Conservation (phyloP, 345 rosid genomes). For the Populus euphratica region DNA sequence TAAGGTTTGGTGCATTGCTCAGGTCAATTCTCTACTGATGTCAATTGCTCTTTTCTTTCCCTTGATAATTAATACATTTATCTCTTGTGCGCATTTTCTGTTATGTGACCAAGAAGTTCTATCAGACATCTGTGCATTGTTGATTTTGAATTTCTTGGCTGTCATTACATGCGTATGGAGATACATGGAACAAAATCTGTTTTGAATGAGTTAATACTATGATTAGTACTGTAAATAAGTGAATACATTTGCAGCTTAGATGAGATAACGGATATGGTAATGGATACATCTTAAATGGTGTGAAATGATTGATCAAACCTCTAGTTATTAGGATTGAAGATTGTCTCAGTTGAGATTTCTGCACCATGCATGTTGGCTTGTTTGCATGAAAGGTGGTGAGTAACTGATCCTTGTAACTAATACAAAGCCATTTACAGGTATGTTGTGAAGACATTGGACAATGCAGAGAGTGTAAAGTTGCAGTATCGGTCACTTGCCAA, state of each 20-base stretch:
- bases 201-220: not conserved
- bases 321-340: not conserved
- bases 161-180: not conserved
- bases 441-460: constrained; percentile 87
- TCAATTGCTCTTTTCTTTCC: not conserved
- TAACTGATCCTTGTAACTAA: not conserved
- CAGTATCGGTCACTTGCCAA: constrained; percentile 87
- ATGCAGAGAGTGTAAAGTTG: constrained; percentile 83
- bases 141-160: too few relatives aligned
- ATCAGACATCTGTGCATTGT: too few relatives aligned
- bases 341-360: not conserved
- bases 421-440: constrained; percentile 46
- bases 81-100: too few relatives aligned
- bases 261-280: not conserved
- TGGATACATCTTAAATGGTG: not conserved
- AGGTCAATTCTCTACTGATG: not conserved
- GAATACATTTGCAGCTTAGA: not conserved
- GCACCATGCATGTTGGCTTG: not conserved
- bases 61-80: not conserved
- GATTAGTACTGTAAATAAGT: not conserved
- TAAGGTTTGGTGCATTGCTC: not conserved
- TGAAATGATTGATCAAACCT: not conserved
- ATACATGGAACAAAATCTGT: not conserved
- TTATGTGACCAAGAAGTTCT: too few relatives aligned
- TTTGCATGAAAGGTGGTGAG: not conserved